Conservation (phyloP, 2,329 filamentous ascomycete genomes). For the Colletotrichum gigasporum region DNA sequence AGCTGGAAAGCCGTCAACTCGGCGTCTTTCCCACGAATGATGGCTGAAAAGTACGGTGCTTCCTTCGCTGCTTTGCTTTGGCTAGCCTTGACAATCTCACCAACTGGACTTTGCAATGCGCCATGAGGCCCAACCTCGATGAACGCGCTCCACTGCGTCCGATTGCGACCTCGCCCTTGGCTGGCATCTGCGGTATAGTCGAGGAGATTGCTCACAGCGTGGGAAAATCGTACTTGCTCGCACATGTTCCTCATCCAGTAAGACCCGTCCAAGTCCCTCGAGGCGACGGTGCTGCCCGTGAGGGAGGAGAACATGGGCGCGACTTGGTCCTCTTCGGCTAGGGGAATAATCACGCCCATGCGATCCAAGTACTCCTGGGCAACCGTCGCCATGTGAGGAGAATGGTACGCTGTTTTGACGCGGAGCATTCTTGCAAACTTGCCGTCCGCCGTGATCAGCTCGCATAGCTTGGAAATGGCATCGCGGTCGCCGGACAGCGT, state of each 20-base stretch:
- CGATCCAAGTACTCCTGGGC: constrained; percentile 36
- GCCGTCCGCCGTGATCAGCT: constrained; percentile 22
- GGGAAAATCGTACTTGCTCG: constrained; percentile 5
- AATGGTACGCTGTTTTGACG: constrained; percentile 22
- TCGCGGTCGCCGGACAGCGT: constrained; percentile 40
- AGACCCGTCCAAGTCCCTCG: constrained; percentile 38
- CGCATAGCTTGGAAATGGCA: constrained; percentile 34
- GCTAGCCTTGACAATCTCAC: constrained; percentile 52
- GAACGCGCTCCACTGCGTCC: constrained; percentile 18
- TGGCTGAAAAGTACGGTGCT: constrained; percentile 39
- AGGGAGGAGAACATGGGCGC: constrained; percentile 34
- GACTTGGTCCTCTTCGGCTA: constrained; percentile 38
- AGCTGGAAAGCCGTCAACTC: constrained; percentile 36
- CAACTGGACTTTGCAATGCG: constrained; percentile 49
- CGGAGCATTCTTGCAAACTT: constrained; percentile 34
- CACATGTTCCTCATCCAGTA: constrained; percentile 23
- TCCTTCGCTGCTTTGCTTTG: constrained; percentile 37
- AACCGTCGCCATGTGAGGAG: constrained; percentile 53
- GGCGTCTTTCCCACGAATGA: constrained; percentile 37
- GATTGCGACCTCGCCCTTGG: not conserved
- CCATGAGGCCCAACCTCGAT: constrained; percentile 48
- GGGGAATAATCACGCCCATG: not conserved
- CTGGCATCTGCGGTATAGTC: not conserved
- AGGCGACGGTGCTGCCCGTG: constrained; percentile 35
- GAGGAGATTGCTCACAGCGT: not conserved